Evolutionary conservation across 2,329 filamentous ascomycete genomes (phyloP).

Genomic region (Fusarium phyllophilum): DNA sequence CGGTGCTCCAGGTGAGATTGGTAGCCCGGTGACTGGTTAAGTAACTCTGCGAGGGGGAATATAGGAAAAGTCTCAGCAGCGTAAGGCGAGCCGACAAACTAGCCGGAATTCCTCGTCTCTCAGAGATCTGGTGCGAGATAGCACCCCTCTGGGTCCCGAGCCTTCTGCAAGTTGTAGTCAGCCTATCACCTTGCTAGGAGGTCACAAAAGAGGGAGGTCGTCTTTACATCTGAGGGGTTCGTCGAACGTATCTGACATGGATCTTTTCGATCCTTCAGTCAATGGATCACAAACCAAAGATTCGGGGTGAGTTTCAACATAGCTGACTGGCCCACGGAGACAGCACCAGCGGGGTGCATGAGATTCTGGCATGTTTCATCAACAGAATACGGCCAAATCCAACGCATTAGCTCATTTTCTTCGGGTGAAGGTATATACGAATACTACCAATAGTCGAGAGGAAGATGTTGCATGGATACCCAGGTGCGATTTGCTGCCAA

Average conservation of each 20-base stretch:
- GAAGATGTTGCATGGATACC: conserved; percentile 20
- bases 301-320: not conserved
- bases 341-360: not conserved
- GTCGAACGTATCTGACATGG: not conserved
- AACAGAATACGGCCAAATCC: not conserved
- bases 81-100: conserved; percentile 10
- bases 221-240: conserved; percentile 7
- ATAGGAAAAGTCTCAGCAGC: conserved; percentile 43
- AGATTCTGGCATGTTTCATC: not conserved
- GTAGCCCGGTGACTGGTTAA: conserved; percentile 68
- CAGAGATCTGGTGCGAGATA: conserved; percentile 26
- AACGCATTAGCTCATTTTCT: not conserved
- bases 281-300: not conserved
- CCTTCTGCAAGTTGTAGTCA: not conserved
- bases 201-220: conserved; percentile 8
- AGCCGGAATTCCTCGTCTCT: conserved; percentile 4
- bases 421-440: not conserved
- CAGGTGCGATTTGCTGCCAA: conserved; percentile 15
- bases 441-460: not conserved
- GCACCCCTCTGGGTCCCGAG: conserved; percentile 12
- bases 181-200: not conserved
- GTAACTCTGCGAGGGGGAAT: conserved; percentile 50
- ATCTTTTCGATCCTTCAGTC: not conserved
- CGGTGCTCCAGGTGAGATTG: conserved; percentile 74
- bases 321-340: not conserved